These are phyloP conservation scores for Saccharum spontaneum DNA, from an alignment of 176 grass and related monocot species.

Conservation along the genomic window DNA sequence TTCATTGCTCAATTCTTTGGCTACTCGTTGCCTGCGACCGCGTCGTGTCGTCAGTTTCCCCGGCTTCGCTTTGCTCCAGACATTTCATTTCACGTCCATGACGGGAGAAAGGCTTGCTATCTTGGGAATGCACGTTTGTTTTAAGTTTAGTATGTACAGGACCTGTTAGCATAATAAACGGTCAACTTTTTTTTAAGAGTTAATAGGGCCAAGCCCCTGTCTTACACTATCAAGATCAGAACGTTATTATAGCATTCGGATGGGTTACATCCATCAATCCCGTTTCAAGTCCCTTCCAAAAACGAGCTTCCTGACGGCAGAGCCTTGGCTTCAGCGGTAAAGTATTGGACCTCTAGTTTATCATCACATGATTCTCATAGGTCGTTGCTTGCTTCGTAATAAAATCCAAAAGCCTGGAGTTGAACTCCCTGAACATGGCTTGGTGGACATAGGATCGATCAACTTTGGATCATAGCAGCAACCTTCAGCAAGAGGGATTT, in stretches of 20 bases:
- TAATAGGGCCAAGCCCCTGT: not conserved
- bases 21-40: not conserved
- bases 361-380: no score
- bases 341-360: not conserved
- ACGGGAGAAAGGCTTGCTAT: not conserved
- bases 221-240: not conserved
- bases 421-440: no score
- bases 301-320: not conserved
- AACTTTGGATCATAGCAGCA: no score
- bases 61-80: not conserved
- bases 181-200: not conserved
- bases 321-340: not conserved
- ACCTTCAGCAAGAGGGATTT: no score
- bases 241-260: not conserved
- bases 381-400: no score
- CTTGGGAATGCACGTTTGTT: not conserved
- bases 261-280: not conserved
- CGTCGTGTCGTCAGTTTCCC: not conserved
- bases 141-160: not conserved
- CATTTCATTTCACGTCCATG: not conserved
- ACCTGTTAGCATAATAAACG: not conserved
- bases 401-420: no score
- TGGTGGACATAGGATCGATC: no score
- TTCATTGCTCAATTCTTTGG: conserved; percentile 2
- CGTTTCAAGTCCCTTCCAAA: not conserved